Conservation (phyloP, 2,329 filamentous ascomycete genomes). For the Colletotrichum eremochloae region DNA sequence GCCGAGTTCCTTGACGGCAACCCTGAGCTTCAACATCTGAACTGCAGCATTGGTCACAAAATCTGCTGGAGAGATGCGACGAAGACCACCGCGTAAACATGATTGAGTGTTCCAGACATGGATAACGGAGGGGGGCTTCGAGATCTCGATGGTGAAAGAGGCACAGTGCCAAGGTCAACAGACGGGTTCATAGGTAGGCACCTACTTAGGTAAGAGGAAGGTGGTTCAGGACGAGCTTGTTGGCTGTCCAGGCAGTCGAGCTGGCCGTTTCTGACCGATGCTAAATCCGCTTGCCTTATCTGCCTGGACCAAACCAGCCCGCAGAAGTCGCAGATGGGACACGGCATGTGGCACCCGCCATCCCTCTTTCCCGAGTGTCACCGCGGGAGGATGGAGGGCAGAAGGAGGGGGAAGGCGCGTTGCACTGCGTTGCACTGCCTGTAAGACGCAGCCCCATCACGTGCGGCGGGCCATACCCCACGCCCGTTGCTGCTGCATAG, state of each 20-base stretch:
- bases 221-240: too few relatives aligned
- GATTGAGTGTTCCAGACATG: constrained; percentile 8
- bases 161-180: not conserved
- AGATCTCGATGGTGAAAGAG: constrained; percentile 4
- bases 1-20: constrained; percentile 5
- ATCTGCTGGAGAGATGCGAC: constrained; percentile 45
- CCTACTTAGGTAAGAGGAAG: not conserved
- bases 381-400: not conserved
- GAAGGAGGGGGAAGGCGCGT: not conserved
- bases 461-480: not conserved
- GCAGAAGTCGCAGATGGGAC: not conserved
- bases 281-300: not conserved
- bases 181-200: not conserved
- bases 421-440: not conserved
- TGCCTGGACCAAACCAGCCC: not conserved
- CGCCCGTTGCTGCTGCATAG: not conserved
- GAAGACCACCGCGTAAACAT: constrained; percentile 41
- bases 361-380: not conserved
- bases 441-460: not conserved
- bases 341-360: not conserved
- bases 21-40: constrained; percentile 18
- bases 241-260: too few relatives aligned
- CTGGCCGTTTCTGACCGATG: too few relatives aligned
- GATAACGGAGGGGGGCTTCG: not conserved
- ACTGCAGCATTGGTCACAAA: constrained; percentile 44